Evolutionary conservation across 805 yeast species (phyloP).

Genomic region (Alloascoidea hylecoeti): DNA sequence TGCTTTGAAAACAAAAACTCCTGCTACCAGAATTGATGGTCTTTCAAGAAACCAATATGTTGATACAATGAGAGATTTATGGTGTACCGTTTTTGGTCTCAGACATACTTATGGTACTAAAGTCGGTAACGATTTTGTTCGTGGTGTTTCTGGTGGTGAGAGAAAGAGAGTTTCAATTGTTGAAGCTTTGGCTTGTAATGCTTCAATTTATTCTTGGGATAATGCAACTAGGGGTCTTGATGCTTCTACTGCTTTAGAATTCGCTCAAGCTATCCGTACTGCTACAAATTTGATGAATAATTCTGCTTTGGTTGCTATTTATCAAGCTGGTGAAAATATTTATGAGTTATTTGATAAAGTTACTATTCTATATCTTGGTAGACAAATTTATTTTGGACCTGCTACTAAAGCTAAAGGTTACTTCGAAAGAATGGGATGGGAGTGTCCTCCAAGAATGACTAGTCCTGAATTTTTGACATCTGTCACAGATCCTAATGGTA

Average conservation of each 20-base stretch:
- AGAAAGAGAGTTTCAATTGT: slow-evolving; percentile 55
- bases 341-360: slow-evolving; percentile 34
- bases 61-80: slow-evolving; percentile 21
- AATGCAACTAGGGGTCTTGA: slow-evolving; percentile 37
- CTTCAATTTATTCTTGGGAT: slow-evolving; percentile 37
- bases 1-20: slow-evolving; percentile 33
- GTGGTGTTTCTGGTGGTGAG: slow-evolving; percentile 61
- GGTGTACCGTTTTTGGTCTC: slow-evolving; percentile 26
- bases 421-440: slow-evolving; percentile 47
- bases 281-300: slow-evolving; percentile 24
- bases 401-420: slow-evolving; percentile 28
- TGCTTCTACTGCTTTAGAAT: slow-evolving; percentile 34
- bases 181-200: slow-evolving; percentile 33
- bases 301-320: slow-evolving; percentile 30
- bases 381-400: slow-evolving; percentile 32
- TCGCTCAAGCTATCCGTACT: slow-evolving; percentile 26
- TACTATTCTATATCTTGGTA: slow-evolving; percentile 28
- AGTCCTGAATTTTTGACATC: slow-evolving; percentile 57
- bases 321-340: slow-evolving; percentile 33
- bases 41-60: slow-evolving; percentile 25
- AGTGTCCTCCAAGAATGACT: slow-evolving; percentile 48
- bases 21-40: slow-evolving; percentile 26
- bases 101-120: slow-evolving; percentile 40
- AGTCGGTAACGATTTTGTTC: slow-evolving; percentile 47
- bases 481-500: slow-evolving; percentile 50